Base-by-base conservation (phyloP, 2,329 filamentous ascomycete species). In the Fusarium dimerum region DNA sequence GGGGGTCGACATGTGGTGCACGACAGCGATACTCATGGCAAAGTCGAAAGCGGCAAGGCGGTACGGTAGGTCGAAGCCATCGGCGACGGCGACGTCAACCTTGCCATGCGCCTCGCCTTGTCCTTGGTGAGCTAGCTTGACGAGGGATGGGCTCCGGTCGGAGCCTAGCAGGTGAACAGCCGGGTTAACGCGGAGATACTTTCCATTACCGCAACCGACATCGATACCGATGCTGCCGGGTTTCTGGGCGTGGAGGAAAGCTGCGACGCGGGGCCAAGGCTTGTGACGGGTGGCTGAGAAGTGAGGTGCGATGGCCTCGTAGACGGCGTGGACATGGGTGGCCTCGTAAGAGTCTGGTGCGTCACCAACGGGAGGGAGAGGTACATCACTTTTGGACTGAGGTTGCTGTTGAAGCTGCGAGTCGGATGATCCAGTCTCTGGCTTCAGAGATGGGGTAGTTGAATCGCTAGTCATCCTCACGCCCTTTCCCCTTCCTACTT, bases 161-260 rank as follows among this genome's bases (percentile, higher is more conserved):
- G 88, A 93, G 51, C 86, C 93, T 53, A 97, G 70, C 48, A 97
- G 87, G 74, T 89, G 92, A 45, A 96, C 75, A 63, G 83, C 74
- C 18, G 79, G 80, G 73, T 95, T 95, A 51, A 96, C 88, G 54
- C 82, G 77, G 55, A 97, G 78, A 71, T 97, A 97, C 78, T 97
- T 97, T 62, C 94, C 94, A 75, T 99, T 99, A 54, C 94, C 94
- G 73, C 94, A 97, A 55, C 94, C 94, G 51, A 97, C 80, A 72
- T 99, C 94, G 32, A 96, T 79, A 10, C 94, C 94, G 50, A 97
- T 74, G 45, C 89, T 82, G 26, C 92, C 93, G 12, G 85, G 74
- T 0, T 79, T 68, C 44, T 89, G 82, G 32, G 77, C 75, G 45
- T 78, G 75, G 36, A 97, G 81, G 70, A 97, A 97, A 36, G 78